Evolutionary conservation across 345 rosid genomes (phyloP), one percentile per base, ranked within the genome.

Genomic region (Boechera divaricarpa): DNA sequence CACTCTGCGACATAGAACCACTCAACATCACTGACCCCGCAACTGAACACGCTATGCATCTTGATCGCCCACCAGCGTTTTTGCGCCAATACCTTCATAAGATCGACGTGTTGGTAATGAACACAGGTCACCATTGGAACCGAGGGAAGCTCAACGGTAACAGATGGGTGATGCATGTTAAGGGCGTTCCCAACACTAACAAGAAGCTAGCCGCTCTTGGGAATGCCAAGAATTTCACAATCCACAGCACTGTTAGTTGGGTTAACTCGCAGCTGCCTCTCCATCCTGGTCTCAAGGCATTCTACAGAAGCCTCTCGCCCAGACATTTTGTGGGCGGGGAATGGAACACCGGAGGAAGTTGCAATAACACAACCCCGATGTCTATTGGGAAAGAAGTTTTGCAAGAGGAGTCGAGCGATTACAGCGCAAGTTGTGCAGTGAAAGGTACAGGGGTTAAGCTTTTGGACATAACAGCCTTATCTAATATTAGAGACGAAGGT

Each of bases 331-430:
- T 79, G 12, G 86, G 89, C 6, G 97, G 97, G 38, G 97, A 89
- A 49, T 91, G 97, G 97, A 89, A 91, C 76, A 91, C 88, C 0
- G 97, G 95, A 68, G 97, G 95, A 51, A 91, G 93, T 82, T 91
- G 95, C 67, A 76, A 89, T 81, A 89, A 89, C 70, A 88, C 93
- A 3, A 76, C 74, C 16, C 97, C 97, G 3, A 82, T 88, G 93
- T 89, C 95, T 9, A 52, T 88, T 1, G 97, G 95, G 10, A 91
- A 84, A 82, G 93, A 88, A 77, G 70, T 91, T 38, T 15, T 82
- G 70, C 90, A 86, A 70, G 93, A 89, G 66, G 87, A 85, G 74
- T 86, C 94, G 0, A 83, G 93, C 44, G 97, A 91, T 77, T 61
- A 61, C 29, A 75, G 84, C 33, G 94, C 91, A 10, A 87, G 74